Evolutionary conservation across 192 early-diverging fungal genomes (phyloP), one percentile per base, ranked within the genome.

Genomic region (Coemansia sp.): DNA sequence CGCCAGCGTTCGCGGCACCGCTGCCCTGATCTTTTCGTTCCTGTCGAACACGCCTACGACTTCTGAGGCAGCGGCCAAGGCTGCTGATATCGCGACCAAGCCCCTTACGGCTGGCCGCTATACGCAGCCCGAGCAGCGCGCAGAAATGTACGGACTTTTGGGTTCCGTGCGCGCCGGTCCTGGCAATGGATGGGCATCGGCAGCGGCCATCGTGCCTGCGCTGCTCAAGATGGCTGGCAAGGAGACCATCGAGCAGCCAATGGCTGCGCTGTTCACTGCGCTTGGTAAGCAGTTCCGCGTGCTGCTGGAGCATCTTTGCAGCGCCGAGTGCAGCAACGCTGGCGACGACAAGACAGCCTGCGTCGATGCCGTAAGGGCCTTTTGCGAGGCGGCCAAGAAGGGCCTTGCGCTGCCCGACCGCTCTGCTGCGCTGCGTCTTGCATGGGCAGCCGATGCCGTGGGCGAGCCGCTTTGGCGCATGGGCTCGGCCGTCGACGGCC

Each of bases 221-320:
- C 71, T 87, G 66, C 74, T 86, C 5, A 77, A 85, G n/a, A 87
- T 94, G 74, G 63, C 84, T 10, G 64, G 71, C 23, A 94, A 93
- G 72, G 94, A 96, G 69, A 83, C 85, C 13, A 86, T 90, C 51
- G 94, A 94, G 55, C 67, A 69, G 18, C 85, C 84, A n/a, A 79
- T 89, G 10, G 50, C 72, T 2, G 73, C 83, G 55, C 81, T 87
- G 49, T 85, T 93, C 24, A 61, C 83, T 19, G 85, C 86, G 9
- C 65, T 87, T 24, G 82, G 83, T 8, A 52, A 61, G 45, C 91
- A 92, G 78, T 14, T 62, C 55, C 20, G 80, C 69, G 18, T 84
- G 83, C 28, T 78, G 84, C 60, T 74, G 45, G 34, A 55, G 55
- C 48, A 62, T 8, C 58, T 73, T 45, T 27, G 23, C 13, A 29